A percentile compares a stretch with the other conserved stretches of the same genome.
Evolutionary conservation across 441 rosid genomes (phyloP).

Genomic region (Pelargonium citronellum): DNA sequence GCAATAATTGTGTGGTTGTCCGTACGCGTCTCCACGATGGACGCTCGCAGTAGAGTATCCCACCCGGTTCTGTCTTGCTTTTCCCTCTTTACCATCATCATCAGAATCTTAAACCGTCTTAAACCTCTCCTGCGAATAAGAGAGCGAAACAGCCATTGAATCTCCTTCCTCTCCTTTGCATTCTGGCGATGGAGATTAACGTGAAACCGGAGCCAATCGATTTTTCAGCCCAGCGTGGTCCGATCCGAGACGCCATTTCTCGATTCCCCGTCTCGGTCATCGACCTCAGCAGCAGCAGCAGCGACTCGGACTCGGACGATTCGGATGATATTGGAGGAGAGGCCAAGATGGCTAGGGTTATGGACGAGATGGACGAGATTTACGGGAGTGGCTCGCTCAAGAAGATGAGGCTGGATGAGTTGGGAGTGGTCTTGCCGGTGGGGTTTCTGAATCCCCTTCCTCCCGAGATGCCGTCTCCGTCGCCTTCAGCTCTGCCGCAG

Average conservation of each 20-base stretch:
- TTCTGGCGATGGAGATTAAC: conserved; percentile 24
- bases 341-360: conserved; percentile 25
- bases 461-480: not conserved
- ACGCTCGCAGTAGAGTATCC: no score
- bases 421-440: conserved; percentile 30
- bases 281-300: conserved; percentile 38
- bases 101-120: no score
- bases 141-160: no score
- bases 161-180: not conserved
- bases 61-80: no score
- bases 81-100: no score
- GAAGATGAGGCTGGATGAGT: conserved; percentile 32
- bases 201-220: conserved; percentile 40
- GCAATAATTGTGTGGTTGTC: no score
- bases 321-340: not conserved
- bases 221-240: conserved; percentile 8
- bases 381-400: conserved; percentile 17
- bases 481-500: not conserved
- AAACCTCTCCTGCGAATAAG: no score
- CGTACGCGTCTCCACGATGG: no score
- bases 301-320: conserved; percentile 24
- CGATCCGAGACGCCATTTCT: conserved; percentile 8
- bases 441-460: conserved; percentile 39
- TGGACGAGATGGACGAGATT: not conserved
- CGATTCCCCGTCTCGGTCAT: conserved; percentile 29